phyloP scores from a whole-genome alignment of 2,329 filamentous ascomycete genomes.

The Epichloe bromicola region DNA sequence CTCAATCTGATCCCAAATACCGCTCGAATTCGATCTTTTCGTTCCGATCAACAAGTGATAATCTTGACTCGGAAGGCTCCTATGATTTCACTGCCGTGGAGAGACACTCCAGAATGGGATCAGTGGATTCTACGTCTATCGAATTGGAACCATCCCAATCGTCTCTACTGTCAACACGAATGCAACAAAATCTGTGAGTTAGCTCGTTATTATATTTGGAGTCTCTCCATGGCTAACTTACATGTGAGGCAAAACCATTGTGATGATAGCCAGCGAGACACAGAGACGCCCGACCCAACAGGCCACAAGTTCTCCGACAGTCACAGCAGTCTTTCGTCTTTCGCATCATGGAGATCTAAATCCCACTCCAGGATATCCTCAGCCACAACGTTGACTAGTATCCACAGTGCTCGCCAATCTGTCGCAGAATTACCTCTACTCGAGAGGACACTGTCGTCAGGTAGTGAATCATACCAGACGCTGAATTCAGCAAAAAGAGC shows the following conservation, averaged over 20 bases:
- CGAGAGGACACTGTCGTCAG: constrained; percentile 22
- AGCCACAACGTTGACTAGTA: constrained; percentile 35
- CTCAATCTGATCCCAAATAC: constrained; percentile 25
- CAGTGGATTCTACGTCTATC: constrained; percentile 15
- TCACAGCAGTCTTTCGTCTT: constrained; percentile 38
- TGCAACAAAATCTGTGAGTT: constrained; percentile 3
- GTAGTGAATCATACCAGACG: constrained; percentile 10
- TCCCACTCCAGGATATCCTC: constrained; percentile 42
- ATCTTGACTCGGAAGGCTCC: constrained; percentile 11
- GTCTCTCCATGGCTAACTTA: background rate
- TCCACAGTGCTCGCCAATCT: constrained; percentile 21
- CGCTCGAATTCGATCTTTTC: constrained; percentile 12
- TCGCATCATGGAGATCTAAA: constrained; percentile 32
- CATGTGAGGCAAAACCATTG: constrained; percentile 2
- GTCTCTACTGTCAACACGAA: background rate
- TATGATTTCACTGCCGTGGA: constrained; percentile 9
- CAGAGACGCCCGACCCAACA: constrained; percentile 2
- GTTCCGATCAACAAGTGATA: constrained; percentile 13
- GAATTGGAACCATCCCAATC: constrained; percentile 4
- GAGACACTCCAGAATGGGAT: constrained; percentile 17
- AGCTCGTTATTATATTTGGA: background rate
- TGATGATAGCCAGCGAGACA: constrained; percentile 2
- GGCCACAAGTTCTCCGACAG: constrained; percentile 31
- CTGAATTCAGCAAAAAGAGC: constrained; percentile 2
- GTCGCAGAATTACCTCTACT: constrained; percentile 24